Evolutionary conservation across 2,329 filamentous ascomycete species (phyloP).

Genomic region (Purpureocillium lavendulum): DNA sequence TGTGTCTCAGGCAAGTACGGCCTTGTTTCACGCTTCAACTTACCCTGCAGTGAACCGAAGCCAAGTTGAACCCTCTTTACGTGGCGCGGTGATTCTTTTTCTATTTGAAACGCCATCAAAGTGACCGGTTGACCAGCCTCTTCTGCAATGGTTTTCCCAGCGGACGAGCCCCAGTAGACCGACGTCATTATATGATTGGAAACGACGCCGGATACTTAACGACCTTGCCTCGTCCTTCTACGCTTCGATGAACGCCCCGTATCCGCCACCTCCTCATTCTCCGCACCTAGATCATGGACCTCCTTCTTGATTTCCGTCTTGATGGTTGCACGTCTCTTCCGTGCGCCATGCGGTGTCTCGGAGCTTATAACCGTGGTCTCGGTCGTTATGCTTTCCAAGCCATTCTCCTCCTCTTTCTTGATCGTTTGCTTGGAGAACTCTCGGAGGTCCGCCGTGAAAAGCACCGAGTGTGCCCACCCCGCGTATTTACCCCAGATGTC

Average conservation of each 20-base stretch:
- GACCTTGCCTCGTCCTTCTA: slow-evolving; percentile 7
- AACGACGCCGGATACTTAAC: too few species aligned
- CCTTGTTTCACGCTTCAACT: too few species aligned
- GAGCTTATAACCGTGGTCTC: slow-evolving; percentile 7
- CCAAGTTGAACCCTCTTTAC: too few species aligned
- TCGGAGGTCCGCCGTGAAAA: slow-evolving; percentile 88
- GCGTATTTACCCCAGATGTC: slow-evolving; percentile 86
- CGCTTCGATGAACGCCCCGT: slow-evolving; percentile 18
- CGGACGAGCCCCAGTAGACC: too few species aligned
- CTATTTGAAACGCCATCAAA: too few species aligned
- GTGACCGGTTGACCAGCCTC: too few species aligned
- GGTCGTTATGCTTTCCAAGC: too few species aligned
- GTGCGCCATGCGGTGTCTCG: slow-evolving; percentile 17
- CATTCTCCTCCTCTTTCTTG: slow-evolving; percentile 7
- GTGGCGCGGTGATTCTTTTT: too few species aligned
- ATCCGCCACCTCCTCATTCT: slow-evolving; percentile 11
- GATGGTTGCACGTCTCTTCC: slow-evolving; percentile 14
- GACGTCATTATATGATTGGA: too few species aligned
- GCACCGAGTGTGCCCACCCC: slow-evolving; percentile 94
- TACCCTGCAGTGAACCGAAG: too few species aligned
- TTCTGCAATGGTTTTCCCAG: too few species aligned
- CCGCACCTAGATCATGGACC: slow-evolving; percentile 13
- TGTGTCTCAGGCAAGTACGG: too few species aligned
- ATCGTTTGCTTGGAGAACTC: slow-evolving; percentile 64
- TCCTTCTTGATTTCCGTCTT: slow-evolving; percentile 9